phyloP scores from a whole-genome alignment of 129 eudicot genomes.

The Flaveria trinervia region DNA sequence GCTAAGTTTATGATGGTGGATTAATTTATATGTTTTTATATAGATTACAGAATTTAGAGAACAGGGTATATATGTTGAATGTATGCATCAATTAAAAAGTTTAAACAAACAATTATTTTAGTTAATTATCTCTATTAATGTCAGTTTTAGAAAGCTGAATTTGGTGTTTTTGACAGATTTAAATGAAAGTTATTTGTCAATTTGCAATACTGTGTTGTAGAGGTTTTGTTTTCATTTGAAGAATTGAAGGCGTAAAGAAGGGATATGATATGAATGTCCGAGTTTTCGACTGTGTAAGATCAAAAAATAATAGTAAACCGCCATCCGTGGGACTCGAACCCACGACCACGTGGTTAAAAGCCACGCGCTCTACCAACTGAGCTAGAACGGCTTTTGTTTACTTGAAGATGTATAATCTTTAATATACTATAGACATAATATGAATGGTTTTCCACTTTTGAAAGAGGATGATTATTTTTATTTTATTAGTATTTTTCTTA shows the following conservation, averaged over 20 bases:
- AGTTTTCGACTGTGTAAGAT: not conserved
- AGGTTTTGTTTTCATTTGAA: not conserved
- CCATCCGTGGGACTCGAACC: slow-evolving; percentile 94
- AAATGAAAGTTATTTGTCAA: not conserved
- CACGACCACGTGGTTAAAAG: slow-evolving; percentile 99
- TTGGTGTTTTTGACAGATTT: not conserved
- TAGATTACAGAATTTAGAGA: not conserved
- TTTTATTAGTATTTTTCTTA: no score
- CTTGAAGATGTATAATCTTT: no score
- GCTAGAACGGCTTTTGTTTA: slow-evolving; percentile 44
- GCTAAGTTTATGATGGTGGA: slow-evolving; percentile 13
- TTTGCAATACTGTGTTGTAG: not conserved
- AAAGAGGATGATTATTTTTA: no score
- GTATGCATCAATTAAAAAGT: slow-evolving; percentile 9
- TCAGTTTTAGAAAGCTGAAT: not conserved
- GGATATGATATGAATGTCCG: not conserved
- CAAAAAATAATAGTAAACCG: not conserved
- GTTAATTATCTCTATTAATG: not conserved
- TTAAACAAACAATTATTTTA: not conserved
- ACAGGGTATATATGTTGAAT: slow-evolving; percentile 3
- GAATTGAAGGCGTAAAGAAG: not conserved
- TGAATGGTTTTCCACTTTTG: no score
- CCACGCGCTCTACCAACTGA: slow-evolving; percentile 99
- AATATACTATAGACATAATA: no score
- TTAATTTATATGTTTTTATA: slow-evolving; percentile 1